phyloP scores from a whole-genome alignment of 1,284 basidiomycete species.

The Cutaneotrichosporon sp. region DNA sequence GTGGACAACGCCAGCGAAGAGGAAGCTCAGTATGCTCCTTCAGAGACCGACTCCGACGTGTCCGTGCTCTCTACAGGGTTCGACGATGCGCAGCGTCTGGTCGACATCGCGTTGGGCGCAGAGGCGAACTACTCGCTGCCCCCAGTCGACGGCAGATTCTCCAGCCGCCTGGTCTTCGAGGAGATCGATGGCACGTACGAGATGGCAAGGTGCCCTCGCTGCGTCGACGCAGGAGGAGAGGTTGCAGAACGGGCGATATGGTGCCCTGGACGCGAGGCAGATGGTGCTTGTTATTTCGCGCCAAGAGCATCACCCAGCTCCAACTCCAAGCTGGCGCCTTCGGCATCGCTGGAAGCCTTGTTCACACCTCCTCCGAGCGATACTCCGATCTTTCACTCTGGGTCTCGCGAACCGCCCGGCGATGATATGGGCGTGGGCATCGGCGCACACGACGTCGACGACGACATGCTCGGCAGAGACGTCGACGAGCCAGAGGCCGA shows the following conservation, averaged over 20 bases:
- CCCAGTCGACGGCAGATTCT: not conserved
- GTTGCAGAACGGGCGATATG: conserved; percentile 12
- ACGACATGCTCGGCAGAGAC: not conserved
- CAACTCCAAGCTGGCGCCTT: not conserved
- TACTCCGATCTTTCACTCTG: too few species aligned
- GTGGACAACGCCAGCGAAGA: not conserved
- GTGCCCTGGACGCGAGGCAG: conserved; percentile 12
- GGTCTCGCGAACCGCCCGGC: not conserved
- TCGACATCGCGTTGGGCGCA: not conserved
- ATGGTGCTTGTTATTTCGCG: not conserved
- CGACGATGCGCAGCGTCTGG: conserved; percentile 3
- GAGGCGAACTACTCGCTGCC: conserved; percentile 9
- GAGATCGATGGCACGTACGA: not conserved
- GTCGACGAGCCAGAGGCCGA: not conserved
- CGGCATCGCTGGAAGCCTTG: not conserved
- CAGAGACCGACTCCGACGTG: not conserved
- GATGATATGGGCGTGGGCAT: not conserved
- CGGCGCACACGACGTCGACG: not conserved
- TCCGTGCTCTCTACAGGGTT: not conserved
- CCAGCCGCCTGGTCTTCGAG: not conserved
- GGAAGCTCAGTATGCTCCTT: not conserved
- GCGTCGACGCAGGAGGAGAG: conserved; percentile 6
- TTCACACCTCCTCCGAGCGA: not conserved
- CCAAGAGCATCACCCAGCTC: not conserved
- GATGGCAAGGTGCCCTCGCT: not conserved